Evolutionary conservation across 257 asterid species (phyloP).

Genomic region (Solanum stenotomum): DNA sequence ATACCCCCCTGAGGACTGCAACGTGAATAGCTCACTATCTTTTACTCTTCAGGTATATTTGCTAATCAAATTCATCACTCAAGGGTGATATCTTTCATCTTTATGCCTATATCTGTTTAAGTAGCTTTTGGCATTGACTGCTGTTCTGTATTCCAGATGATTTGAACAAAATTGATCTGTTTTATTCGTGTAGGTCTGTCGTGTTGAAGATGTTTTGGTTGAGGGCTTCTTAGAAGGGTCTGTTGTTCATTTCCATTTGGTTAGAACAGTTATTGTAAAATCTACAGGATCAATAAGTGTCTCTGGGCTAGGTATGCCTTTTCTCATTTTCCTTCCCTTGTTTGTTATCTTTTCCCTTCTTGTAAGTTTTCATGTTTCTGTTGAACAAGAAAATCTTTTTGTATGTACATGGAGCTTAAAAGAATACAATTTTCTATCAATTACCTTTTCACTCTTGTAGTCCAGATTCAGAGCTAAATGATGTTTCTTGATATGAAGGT

Average conservation of each 20-base stretch:
- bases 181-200: constrained; percentile 57
- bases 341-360: not conserved
- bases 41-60: constrained; percentile 81
- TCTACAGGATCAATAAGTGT: constrained; percentile 70
- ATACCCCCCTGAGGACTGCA: constrained; percentile 92
- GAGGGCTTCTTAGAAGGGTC: constrained; percentile 78
- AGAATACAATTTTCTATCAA: not conserved
- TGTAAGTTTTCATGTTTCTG: not conserved
- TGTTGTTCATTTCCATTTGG: constrained; percentile 76
- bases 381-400: not conserved
- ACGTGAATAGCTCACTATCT: constrained; percentile 69
- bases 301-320: constrained; percentile 63
- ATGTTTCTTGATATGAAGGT: constrained; percentile 35
- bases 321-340: constrained; percentile 2
- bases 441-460: not conserved
- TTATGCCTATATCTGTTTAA: constrained; percentile 16
- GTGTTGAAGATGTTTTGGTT: constrained; percentile 68
- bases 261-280: constrained; percentile 55
- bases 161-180: constrained; percentile 5
- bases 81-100: constrained; percentile 30
- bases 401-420: not conserved
- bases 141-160: constrained; percentile 2
- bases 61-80: constrained; percentile 23
- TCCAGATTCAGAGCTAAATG: constrained; percentile 2
- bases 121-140: not conserved